phyloP scores from a whole-genome alignment of 2,329 filamentous ascomycete genomes.

The Pseudonectria buxi region DNA sequence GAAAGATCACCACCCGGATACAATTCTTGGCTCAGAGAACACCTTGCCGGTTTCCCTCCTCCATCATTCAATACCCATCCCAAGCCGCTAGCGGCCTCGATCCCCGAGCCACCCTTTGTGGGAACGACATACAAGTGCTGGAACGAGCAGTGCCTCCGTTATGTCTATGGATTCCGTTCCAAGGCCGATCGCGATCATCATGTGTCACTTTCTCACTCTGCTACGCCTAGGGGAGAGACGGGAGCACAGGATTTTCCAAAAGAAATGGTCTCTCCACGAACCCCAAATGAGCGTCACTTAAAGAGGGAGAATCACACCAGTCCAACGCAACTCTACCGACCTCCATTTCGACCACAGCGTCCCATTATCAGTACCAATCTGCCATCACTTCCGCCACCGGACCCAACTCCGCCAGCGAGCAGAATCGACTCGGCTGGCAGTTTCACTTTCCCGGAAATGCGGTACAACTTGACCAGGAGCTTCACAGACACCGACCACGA shows the following conservation, averaged over 20 bases:
- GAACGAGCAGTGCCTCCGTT: conserved; percentile 49
- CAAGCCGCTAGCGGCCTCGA: no score
- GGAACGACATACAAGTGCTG: conserved; percentile 44
- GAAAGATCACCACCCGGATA: conserved; percentile 40
- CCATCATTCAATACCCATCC: conserved; percentile 36
- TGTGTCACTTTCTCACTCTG: conserved; percentile 38
- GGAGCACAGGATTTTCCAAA: conserved; percentile 6
- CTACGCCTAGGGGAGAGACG: conserved; percentile 36
- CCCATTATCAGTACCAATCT: conserved; percentile 22
- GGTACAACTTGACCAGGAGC: conserved; percentile 28
- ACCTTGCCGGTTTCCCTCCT: conserved; percentile 29
- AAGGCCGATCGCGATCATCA: conserved; percentile 47
- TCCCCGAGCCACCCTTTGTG: conserved; percentile 1
- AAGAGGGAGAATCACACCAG: conserved; percentile 18
- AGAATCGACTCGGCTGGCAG: conserved; percentile 20
- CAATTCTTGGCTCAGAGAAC: conserved; percentile 45
- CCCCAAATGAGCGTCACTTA: conserved; percentile 9
- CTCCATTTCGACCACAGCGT: conserved; percentile 35
- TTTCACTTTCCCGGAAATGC: conserved; percentile 35
- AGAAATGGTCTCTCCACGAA: no score
- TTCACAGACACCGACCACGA: conserved; percentile 44
- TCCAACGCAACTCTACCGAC: conserved; percentile 16
- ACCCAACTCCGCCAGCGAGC: conserved; percentile 19
- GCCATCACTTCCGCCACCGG: conserved; percentile 23
- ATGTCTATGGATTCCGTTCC: conserved; percentile 50